Evolutionary conservation across 2,329 filamentous ascomycete genomes (phyloP).

Genomic region (Mycosphaerella sp.): DNA sequence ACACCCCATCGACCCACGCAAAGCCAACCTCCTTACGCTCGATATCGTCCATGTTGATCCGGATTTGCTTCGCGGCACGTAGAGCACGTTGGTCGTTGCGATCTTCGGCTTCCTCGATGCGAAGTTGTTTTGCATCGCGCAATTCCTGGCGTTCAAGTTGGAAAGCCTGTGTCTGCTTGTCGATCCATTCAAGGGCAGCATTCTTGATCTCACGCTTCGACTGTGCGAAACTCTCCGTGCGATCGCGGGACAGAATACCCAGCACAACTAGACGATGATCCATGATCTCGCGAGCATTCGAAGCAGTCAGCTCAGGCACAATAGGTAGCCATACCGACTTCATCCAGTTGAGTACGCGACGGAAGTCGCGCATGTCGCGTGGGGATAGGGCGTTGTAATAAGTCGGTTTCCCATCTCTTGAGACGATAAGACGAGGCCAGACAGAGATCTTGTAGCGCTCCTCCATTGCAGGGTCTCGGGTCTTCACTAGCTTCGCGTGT

Average conservation of each 20-base stretch:
- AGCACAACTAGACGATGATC: constrained; percentile 90
- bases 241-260: constrained; percentile 73
- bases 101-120: constrained; percentile 94
- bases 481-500: constrained; percentile 88
- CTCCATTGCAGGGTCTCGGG: constrained; percentile 66
- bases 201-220: constrained; percentile 89
- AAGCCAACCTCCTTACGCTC: constrained; percentile 86
- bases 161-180: constrained; percentile 86
- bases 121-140: constrained; percentile 86
- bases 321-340: constrained; percentile 92
- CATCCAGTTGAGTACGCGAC: constrained; percentile 84
- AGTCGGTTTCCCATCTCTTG: constrained; percentile 77
- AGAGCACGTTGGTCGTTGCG: constrained; percentile 83
- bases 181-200: constrained; percentile 95
- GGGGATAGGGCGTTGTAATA: constrained; percentile 87
- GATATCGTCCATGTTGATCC: constrained; percentile 82
- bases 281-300: constrained; percentile 93
- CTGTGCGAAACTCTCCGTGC: constrained; percentile 68
- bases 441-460: constrained; percentile 91
- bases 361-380: constrained; percentile 83
- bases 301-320: constrained; percentile 84
- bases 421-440: constrained; percentile 88
- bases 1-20: constrained; percentile 93
- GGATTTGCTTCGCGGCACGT: constrained; percentile 79
- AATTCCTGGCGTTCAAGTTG: constrained; percentile 89